phyloP scores from a whole-genome alignment of 2,329 filamentous ascomycete genomes.

The Apiospora phragmitis region DNA sequence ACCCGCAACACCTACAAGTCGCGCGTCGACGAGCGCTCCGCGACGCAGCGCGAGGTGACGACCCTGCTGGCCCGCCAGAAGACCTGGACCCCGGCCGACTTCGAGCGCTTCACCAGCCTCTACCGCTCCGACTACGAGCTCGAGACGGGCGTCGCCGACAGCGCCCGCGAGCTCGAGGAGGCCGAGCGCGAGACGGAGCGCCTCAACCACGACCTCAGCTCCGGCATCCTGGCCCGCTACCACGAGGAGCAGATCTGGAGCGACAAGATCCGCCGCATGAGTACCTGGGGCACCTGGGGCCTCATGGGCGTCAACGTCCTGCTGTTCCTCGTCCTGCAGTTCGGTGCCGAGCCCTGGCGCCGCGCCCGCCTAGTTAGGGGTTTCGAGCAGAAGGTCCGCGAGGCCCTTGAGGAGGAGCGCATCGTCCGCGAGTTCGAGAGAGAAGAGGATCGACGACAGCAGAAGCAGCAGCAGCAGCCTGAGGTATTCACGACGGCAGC shows the following conservation, averaged over 20 bases:
- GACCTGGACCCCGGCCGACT: slow-evolving; percentile 80
- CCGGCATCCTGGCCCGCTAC: slow-evolving; percentile 85
- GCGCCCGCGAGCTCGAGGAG: slow-evolving; percentile 70
- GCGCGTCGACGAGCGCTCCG: slow-evolving; percentile 76
- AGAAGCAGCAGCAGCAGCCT: background rate
- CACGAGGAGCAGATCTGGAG: slow-evolving; percentile 99
- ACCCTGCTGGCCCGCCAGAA: slow-evolving; percentile 92
- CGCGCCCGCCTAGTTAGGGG: slow-evolving; percentile 77
- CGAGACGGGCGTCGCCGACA: slow-evolving; percentile 76
- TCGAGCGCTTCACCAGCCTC: slow-evolving; percentile 91
- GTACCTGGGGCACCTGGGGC: slow-evolving; percentile 97
- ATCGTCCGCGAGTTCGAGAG: slow-evolving; percentile 28
- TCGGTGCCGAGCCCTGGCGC: slow-evolving; percentile 92
- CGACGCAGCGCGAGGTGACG: slow-evolving; percentile 93
- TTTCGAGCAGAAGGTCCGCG: slow-evolving; percentile 75
- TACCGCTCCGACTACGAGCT: slow-evolving; percentile 93
- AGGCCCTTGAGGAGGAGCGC: slow-evolving; percentile 68
- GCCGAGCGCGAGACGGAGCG: slow-evolving; percentile 82
- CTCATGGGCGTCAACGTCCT: slow-evolving; percentile 96
- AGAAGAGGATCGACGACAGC: slow-evolving; percentile 11
- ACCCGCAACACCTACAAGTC: slow-evolving; percentile 77
- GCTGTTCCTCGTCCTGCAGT: slow-evolving; percentile 81
- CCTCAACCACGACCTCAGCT: slow-evolving; percentile 72
- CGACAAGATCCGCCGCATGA: slow-evolving; percentile 93
- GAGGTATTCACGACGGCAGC: background rate